phyloP scores from a whole-genome alignment of 495 filamentous ascomycete species.

The Chlorociboria aeruginascens region DNA sequence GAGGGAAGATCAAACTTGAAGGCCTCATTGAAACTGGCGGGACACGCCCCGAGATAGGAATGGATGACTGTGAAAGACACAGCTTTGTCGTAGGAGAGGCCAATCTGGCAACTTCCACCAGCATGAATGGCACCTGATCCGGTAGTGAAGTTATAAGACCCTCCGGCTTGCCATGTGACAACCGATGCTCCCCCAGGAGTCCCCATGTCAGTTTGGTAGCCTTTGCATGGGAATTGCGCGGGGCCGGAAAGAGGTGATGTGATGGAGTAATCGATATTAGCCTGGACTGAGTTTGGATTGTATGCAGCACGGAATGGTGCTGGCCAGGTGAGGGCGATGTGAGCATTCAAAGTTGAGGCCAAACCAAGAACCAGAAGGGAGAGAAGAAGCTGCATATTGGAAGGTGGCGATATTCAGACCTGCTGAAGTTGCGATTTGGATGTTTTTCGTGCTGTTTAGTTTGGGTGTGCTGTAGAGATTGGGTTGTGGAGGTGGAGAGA shows the following conservation, averaged over 20 bases:
- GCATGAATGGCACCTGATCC: slow-evolving; percentile 44
- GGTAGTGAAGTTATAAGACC: slow-evolving; percentile 44
- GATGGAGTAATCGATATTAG: slow-evolving; percentile 42
- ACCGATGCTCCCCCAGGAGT: slow-evolving; percentile 31
- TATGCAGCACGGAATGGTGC: slow-evolving; percentile 38
- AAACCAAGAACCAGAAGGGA: slow-evolving; percentile 23
- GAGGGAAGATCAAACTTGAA: slow-evolving; percentile 55
- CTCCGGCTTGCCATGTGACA: slow-evolving; percentile 42
- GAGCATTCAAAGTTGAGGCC: slow-evolving; percentile 30
- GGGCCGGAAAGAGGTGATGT: slow-evolving; percentile 37
- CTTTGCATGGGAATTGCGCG: slow-evolving; percentile 53
- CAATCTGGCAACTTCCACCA: slow-evolving; percentile 55
- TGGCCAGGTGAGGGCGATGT: slow-evolving; percentile 50
- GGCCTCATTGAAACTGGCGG: slow-evolving; percentile 25
- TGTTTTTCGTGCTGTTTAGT: background rate
- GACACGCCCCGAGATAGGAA: slow-evolving; percentile 52
- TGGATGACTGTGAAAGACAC: slow-evolving; percentile 52
- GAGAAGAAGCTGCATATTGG: slow-evolving; percentile 1
- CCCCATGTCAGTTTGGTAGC: slow-evolving; percentile 43
- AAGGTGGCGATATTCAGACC: background rate
- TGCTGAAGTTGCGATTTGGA: background rate
- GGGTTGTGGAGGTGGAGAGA: too few species aligned
- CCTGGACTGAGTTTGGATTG: slow-evolving; percentile 34
- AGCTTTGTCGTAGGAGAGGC: slow-evolving; percentile 51
- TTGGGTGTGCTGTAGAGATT: too few species aligned